phyloP scores from a whole-genome alignment of 2,329 filamentous ascomycete species.

The Rhynchosporium secalis region DNA sequence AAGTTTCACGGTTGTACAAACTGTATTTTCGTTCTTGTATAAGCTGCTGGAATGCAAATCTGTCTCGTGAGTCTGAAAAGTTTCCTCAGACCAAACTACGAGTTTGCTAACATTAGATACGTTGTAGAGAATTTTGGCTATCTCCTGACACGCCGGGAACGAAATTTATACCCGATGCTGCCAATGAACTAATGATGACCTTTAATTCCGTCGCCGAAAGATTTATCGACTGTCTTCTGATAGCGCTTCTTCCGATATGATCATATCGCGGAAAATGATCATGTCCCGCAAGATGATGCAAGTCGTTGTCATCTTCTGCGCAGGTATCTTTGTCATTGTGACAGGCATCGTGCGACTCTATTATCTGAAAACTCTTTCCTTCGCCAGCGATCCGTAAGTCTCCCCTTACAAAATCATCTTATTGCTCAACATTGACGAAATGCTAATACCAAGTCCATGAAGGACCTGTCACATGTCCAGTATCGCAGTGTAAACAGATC shows the following conservation, averaged over 20 bases:
- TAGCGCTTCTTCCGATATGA: conserved; percentile 43
- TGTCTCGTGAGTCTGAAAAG: conserved; percentile 4
- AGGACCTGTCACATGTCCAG: conserved; percentile 43
- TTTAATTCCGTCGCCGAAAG: conserved; percentile 39
- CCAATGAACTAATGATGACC: conserved; percentile 40
- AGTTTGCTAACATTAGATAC: neutral
- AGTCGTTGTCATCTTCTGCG: conserved; percentile 38
- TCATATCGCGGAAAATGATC: conserved; percentile 42
- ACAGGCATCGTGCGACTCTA: conserved; percentile 26
- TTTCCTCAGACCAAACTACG: neutral
- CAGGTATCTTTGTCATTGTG: conserved; percentile 41
- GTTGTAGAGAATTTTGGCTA: conserved; percentile 20
- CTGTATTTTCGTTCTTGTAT: conserved; percentile 9
- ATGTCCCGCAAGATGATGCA: conserved; percentile 25
- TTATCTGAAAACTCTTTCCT: conserved; percentile 15
- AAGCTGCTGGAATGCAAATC: conserved; percentile 11
- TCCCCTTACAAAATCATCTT: neutral
- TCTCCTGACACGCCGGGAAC: conserved; percentile 9
- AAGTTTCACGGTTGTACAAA: conserved; percentile 8
- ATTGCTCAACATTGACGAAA: neutral
- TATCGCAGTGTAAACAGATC: conserved; percentile 44
- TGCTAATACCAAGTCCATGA: conserved; percentile 26
- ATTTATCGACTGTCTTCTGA: conserved; percentile 41
- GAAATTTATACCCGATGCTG: conserved; percentile 16
- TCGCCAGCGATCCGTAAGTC: conserved; percentile 31